These are phyloP conservation scores for Sphaerobolus stellatus DNA, from an alignment of 1,284 basidiomycete species.

Conservation along the genomic window DNA sequence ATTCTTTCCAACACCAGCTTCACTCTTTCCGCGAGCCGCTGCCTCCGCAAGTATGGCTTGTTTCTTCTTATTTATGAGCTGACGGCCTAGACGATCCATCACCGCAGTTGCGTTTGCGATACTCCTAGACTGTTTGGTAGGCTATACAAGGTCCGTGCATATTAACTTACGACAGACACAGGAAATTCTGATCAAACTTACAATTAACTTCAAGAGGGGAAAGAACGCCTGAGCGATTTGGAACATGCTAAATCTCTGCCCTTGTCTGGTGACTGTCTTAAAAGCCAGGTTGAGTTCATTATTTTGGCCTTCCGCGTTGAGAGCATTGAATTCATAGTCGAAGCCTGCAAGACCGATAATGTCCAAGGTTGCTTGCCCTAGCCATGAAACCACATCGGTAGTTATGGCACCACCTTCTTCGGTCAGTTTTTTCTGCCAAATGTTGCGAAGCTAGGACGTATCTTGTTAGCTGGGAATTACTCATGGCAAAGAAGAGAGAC, in stretches of 20 bases:
- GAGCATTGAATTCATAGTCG: constrained; percentile 61
- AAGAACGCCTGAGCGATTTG: constrained; percentile 13
- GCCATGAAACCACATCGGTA: constrained; percentile 51
- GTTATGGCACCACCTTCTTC: constrained; percentile 13
- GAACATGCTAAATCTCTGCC: constrained; percentile 2
- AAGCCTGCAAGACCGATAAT: constrained; percentile 72
- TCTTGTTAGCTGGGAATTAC: neutral
- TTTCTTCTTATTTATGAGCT: constrained; percentile 44
- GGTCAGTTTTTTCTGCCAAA: constrained; percentile 33
- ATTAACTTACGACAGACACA: neutral
- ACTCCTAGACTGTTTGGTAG: constrained; percentile 25
- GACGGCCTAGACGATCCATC: constrained; percentile 36
- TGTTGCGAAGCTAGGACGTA: constrained; percentile 44
- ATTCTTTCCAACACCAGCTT: constrained; percentile 30
- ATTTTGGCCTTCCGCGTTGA: constrained; percentile 33
- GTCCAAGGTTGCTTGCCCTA: constrained; percentile 62
- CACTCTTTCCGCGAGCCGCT: constrained; percentile 18
- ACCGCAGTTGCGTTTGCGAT: constrained; percentile 24
- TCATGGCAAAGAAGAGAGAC: neutral
- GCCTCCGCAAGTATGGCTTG: constrained; percentile 26
- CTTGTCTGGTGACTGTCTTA: constrained; percentile 26
- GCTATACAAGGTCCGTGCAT: constrained; percentile 22
- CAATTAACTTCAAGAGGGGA: constrained; percentile 23
- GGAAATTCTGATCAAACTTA: constrained; percentile 21
- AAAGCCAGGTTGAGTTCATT: constrained; percentile 45